Percentiles rank a stretch among this genome's conserved stretches.
Conservation (phyloP, 2,329 filamentous ascomycete species). For the Ophiostoma ulmi region DNA sequence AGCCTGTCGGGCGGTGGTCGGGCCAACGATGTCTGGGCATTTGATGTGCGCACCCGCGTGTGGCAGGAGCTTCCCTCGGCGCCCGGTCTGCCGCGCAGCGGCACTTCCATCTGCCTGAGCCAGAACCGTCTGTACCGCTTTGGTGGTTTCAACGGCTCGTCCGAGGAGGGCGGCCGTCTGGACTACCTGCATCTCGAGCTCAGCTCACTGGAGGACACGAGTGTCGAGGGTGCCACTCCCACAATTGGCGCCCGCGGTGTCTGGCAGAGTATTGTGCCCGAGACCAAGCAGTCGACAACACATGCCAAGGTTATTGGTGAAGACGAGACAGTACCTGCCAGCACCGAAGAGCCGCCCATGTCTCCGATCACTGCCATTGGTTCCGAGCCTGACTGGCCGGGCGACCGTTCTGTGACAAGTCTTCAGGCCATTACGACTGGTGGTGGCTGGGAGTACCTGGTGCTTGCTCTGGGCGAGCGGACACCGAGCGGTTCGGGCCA, state of each 20-base stretch:
- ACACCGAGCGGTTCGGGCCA: slow-evolving; percentile 46
- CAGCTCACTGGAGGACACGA: slow-evolving; percentile 50
- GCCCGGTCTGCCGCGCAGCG: slow-evolving; percentile 61
- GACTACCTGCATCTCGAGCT: slow-evolving; percentile 59
- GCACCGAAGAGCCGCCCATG: slow-evolving; percentile 31
- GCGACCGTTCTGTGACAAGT: slow-evolving; percentile 48
- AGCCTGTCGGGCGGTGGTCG: slow-evolving; percentile 61
- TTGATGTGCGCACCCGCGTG: slow-evolving; percentile 56
- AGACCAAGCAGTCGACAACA: slow-evolving; percentile 14
- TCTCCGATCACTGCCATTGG: not conserved
- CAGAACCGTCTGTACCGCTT: slow-evolving; percentile 66
- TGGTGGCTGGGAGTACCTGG: slow-evolving; percentile 56
- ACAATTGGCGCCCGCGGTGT: slow-evolving; percentile 45
- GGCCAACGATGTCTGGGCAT: slow-evolving; percentile 69
- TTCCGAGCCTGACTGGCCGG: slow-evolving; percentile 41
- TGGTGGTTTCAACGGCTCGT: slow-evolving; percentile 70
- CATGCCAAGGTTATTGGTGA: slow-evolving; percentile 26
- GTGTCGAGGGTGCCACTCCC: slow-evolving; percentile 43
- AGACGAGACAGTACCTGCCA: slow-evolving; percentile 30
- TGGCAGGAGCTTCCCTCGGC: slow-evolving; percentile 67
- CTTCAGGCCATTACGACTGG: slow-evolving; percentile 54
- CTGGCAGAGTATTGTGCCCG: slow-evolving; percentile 45
- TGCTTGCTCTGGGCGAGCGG: slow-evolving; percentile 57
- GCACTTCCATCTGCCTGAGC: slow-evolving; percentile 60
- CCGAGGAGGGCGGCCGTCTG: slow-evolving; percentile 64